Base-by-base conservation (phyloP, 306 rosid species). In the Dalbergia oliveri region DNA sequence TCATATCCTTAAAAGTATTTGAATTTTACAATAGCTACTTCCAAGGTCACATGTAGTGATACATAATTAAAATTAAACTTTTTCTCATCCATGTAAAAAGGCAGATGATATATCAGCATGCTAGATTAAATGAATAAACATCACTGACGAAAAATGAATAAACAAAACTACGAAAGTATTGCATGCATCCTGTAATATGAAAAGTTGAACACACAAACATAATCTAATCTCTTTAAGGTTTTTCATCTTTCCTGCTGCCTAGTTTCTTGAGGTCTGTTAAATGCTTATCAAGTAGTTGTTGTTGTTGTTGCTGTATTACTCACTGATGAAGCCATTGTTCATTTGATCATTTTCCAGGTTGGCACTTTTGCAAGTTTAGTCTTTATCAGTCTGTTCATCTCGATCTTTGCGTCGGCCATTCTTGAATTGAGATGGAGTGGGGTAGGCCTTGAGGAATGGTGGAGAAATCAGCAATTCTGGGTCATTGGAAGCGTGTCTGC, bases 401-500 rank as follows among this genome's bases (percentile, higher is more conserved):
- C 98, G 16, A 90, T 93, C 87, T 83, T 90, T 3, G 93, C 90
- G 1, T 90, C 98, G 1, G 91, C 93, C 6, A 89, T 95, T 82
- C 96, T 95, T 45, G 99, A 95, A 85, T 71, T 95, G 79, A 89
- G 97, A 84, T 95, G 98, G 98, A 95, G 99, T 76, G 94, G 98
- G 78, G 99, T 95, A 26, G 88, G 89, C 89, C 88, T 95, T 1
- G 99, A 95, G 79, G 99, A 95, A 75, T 93, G 98, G 98, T 95
- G 99, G 99, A 95, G 99, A 85, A 93, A 85, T 50, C 98, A 95
- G 89, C 99, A 95, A 72, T 95, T 95, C 77, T 95, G 99, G 99
- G 99, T 95, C 76, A 95, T 95, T 51, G 97, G 99, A 10, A 93
- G 97, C 70, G 88, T 93, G 8, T 95, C 99, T 26, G 94, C 97